phyloP scores from a whole-genome alignment of 2,329 filamentous ascomycete genomes.

The Apiospora rasikravindrae region DNA sequence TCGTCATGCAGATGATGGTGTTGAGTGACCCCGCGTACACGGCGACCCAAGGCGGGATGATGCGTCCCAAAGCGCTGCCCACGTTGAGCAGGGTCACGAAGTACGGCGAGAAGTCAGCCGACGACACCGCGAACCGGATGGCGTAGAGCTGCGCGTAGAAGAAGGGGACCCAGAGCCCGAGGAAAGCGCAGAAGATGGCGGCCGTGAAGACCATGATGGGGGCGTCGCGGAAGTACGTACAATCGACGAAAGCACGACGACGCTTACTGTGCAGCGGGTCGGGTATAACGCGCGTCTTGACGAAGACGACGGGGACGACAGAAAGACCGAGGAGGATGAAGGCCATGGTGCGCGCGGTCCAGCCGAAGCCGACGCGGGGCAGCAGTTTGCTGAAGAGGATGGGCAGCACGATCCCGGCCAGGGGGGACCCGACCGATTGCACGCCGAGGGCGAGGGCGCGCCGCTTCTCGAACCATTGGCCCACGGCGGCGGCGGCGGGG shows the following conservation, averaged over 20 bases:
- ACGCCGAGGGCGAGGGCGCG: conserved; percentile 41
- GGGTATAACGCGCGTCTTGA: conserved; percentile 36
- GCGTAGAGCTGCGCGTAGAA: conserved; percentile 46
- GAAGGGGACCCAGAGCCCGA: conserved; percentile 49
- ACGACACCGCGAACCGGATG: conserved; percentile 21
- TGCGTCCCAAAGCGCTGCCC: conserved; percentile 44
- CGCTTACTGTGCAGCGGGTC: conserved; percentile 34
- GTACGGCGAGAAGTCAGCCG: conserved; percentile 36
- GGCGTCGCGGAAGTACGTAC: conserved; percentile 45
- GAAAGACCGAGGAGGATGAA: conserved; percentile 19
- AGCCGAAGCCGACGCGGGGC: conserved; percentile 34
- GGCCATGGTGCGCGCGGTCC: conserved; percentile 22
- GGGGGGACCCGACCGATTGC: conserved; percentile 39
- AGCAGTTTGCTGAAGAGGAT: conserved; percentile 29
- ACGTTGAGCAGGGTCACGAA: conserved; percentile 47
- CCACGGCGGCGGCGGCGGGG: conserved; percentile 35
- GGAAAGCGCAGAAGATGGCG: conserved; percentile 41
- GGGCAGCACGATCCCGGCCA: conserved; percentile 28
- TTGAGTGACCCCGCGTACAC: conserved; percentile 45
- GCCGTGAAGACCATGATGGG: conserved; percentile 43
- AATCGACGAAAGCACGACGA: conserved; percentile 47
- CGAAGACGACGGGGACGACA: not conserved
- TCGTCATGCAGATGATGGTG: conserved; percentile 39
- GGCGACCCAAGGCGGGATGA: conserved; percentile 42
- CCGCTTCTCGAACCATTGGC: conserved; percentile 38